phyloP scores from a whole-genome alignment of 805 yeast species.

The Candida boleticola region DNA sequence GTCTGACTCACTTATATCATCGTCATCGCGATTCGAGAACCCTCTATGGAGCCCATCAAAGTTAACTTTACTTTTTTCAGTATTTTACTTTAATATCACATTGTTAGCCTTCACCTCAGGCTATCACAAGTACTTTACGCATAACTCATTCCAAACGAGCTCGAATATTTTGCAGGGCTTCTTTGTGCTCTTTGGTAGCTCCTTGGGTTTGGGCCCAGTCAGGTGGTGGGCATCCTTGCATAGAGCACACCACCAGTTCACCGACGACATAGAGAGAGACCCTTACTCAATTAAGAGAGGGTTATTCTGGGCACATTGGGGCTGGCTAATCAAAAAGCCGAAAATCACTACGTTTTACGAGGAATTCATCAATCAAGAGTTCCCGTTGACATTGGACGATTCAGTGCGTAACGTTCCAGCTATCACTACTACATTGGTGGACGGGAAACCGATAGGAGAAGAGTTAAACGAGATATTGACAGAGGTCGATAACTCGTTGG shows the following conservation, averaged over 20 bases:
- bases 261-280: constrained; percentile 80
- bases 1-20: neutral
- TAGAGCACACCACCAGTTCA: constrained; percentile 85
- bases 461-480: constrained; percentile 5
- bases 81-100: constrained; percentile 34
- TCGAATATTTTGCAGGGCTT: constrained; percentile 39
- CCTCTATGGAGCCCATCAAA: constrained; percentile 9
- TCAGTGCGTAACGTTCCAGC: neutral
- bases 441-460: constrained; percentile 1
- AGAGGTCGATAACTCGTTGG: constrained; percentile 6
- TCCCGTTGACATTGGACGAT: constrained; percentile 15
- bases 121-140: constrained; percentile 43
- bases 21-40: too few species aligned
- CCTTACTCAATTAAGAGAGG: constrained; percentile 86
- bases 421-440: neutral
- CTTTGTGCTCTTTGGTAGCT: constrained; percentile 62
- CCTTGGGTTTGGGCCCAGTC: constrained; percentile 74
- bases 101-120: constrained; percentile 41
- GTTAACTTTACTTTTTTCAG: constrained; percentile 28
- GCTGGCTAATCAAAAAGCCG: constrained; percentile 78
- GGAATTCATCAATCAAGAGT: constrained; percentile 37
- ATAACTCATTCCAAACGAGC: constrained; percentile 32
- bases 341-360: constrained; percentile 29
- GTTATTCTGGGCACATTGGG: constrained; percentile 77
- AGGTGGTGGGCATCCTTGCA: constrained; percentile 82